Base-by-base conservation (phyloP, 108 stramenopile genomes). In the Skeletonema tropicum region DNA sequence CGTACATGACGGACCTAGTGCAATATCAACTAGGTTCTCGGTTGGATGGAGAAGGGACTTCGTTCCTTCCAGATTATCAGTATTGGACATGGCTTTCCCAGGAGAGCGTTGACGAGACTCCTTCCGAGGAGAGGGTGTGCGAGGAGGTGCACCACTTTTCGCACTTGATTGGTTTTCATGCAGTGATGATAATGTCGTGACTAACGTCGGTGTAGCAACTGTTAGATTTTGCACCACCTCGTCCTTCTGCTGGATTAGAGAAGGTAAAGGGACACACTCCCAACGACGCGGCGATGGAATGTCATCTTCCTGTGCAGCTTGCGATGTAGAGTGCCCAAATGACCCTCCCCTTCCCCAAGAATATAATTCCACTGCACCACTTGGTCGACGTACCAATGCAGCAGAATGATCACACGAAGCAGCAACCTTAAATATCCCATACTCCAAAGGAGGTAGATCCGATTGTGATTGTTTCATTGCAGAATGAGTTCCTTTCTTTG, bases 321-420 rank as follows among this genome's bases (percentile, higher is more conserved):
- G 55, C 1, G 84, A 45, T 17, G 72, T 14, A 39, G 68, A 58
- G 29, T 73, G 67, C 55, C 83, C 90, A 6, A 91, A 67, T 30
- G 88, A 86, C 12, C 82, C 80, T 57, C 87, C 86, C 74, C 83
- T 91, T 17, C 94, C 94, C 94, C 94, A 94, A 52, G 87, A 87
- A 67, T 87, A 94, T 10, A 91, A 63, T 62, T 94, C 94, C 35
- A 92, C 76, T 29, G 81, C 80, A 14, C 91, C 94, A 57, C 85
- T 89, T 1, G 88, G 83, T 57, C 88, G 45, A 66, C 90, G 84
- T 1, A 94, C 88, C 64, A 94, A 77, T 9, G 94, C 94, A 31
- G 91, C 83, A 11, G 94, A 94, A 57, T 94, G 90, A 21, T 92
- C 72, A 0, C 66, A 63, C 13, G 94, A 92, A 31, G 94, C 94